Evolutionary conservation across 1,139 yeast genomes (phyloP).

Genomic region (Kluyveromyces sp.): DNA sequence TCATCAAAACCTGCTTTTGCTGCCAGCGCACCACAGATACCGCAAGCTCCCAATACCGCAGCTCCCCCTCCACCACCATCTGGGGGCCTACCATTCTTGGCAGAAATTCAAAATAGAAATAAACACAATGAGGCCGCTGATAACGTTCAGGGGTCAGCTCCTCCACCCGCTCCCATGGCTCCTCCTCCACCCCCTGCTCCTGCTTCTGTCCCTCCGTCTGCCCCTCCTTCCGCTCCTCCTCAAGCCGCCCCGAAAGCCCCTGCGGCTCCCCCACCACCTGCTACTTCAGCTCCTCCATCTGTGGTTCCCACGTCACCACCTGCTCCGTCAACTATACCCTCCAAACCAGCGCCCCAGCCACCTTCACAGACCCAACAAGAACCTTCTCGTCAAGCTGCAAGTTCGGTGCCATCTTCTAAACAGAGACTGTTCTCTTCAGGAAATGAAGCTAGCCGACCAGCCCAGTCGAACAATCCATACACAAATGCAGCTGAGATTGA

Average conservation of each 20-base stretch:
- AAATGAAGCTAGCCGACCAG: slow-evolving; percentile 17
- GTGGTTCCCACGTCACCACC: not conserved
- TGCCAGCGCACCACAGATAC: slow-evolving; percentile 9
- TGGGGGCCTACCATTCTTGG: slow-evolving; percentile 37
- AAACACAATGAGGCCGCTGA: slow-evolving; percentile 40
- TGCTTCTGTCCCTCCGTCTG: slow-evolving; percentile 23
- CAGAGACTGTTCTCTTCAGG: slow-evolving; percentile 29
- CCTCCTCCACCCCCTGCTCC: slow-evolving; percentile 16
- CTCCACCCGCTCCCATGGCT: slow-evolving; percentile 12
- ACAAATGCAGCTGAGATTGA: slow-evolving; percentile 33
- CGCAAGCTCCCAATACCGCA: slow-evolving; percentile 19
- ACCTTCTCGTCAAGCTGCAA: not conserved
- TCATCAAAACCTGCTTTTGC: slow-evolving; percentile 18
- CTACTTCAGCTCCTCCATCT: slow-evolving; percentile 5
- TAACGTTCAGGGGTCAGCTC: slow-evolving; percentile 16
- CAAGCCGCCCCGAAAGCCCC: slow-evolving; percentile 17
- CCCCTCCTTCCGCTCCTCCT: slow-evolving; percentile 24
- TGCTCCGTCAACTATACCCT: slow-evolving; percentile 14
- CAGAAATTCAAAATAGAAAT: slow-evolving; percentile 43
- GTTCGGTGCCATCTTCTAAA: slow-evolving; percentile 9
- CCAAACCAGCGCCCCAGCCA: slow-evolving; percentile 20
- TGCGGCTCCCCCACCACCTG: slow-evolving; percentile 14
- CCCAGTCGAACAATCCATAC: slow-evolving; percentile 15
- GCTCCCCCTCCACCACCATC: slow-evolving; percentile 14
- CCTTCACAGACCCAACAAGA: slow-evolving; percentile 9